Percentiles rank a stretch among this genome's conserved stretches.
phyloP scores from a whole-genome alignment of 2,329 filamentous ascomycete species.

The Pochonia chlamydosporia region DNA sequence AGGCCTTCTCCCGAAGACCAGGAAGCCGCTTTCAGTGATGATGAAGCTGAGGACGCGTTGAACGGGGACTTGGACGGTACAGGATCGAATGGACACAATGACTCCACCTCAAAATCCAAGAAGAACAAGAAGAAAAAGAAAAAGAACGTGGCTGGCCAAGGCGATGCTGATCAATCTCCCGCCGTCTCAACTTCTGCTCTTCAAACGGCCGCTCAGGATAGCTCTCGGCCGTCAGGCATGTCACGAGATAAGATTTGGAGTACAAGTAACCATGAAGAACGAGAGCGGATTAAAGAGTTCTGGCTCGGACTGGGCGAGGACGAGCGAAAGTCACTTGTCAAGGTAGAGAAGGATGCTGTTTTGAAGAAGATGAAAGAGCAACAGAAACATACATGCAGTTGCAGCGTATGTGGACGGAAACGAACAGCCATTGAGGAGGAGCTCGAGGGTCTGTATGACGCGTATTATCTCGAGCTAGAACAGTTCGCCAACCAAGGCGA shows the following conservation, averaged over 20 bases:
- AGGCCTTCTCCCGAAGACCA: constrained; percentile 31
- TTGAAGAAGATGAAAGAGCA: constrained; percentile 99
- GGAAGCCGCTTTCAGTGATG: constrained; percentile 51
- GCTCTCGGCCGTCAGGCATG: constrained; percentile 35
- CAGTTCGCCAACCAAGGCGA: constrained; percentile 87
- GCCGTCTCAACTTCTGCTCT: background rate
- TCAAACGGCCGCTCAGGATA: constrained; percentile 21
- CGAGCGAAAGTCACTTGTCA: constrained; percentile 89
- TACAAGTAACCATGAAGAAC: constrained; percentile 87
- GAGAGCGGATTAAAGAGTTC: constrained; percentile 96
- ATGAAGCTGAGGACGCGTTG: constrained; percentile 36
- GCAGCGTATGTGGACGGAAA: constrained; percentile 93
- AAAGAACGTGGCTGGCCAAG: constrained; percentile 30
- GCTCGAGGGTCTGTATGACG: constrained; percentile 93
- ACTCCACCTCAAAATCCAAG: constrained; percentile 37
- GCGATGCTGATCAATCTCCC: constrained; percentile 12
- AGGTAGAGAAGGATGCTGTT: constrained; percentile 97
- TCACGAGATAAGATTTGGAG: constrained; percentile 94
- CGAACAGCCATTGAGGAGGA: constrained; percentile 97
- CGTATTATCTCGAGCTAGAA: constrained; percentile 96
- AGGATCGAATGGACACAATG: constrained; percentile 23
- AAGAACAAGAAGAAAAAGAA: constrained; percentile 69
- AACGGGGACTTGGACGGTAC: constrained; percentile 22
- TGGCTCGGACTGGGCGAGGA: constrained; percentile 94
- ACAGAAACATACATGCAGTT: constrained; percentile 98